Base-by-base conservation (phyloP, 2,329 filamentous ascomycete species). In the Pseudogymnoascus sp. region DNA sequence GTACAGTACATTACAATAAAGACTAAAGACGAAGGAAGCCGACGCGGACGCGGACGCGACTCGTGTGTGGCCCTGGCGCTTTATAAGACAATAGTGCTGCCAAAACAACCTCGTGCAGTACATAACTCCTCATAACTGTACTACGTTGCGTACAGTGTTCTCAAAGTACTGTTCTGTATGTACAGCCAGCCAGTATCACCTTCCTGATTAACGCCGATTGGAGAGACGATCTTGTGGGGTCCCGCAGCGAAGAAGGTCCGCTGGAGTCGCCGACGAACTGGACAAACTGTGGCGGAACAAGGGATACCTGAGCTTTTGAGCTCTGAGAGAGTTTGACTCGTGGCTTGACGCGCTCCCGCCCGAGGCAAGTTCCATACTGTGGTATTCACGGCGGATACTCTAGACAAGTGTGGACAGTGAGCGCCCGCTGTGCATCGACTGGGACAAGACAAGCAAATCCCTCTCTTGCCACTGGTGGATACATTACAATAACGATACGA, bases 201-300 rank as follows among this genome's bases (percentile, higher is more conserved):
- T 56, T 56, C 50, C 50, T 56, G 10, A 56, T 56, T 56, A 56
- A 56, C 50, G 50, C 50, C 50, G 50, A 56, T 56, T 56, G 50
- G 50, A 56, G 50, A 56, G 28, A 18, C 50, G 50, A 56, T 56
- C 50, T 56, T 56, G 50, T 56, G 50, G 50, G 50, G 50, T 56
- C 50, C 50, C 50, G 50, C 28, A 18, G 28, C 50, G 28, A 56
- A 56, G 50, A 56, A 56, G 28, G 28, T 56, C 50, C 50, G 50
- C 5, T 56, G 50, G 50, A 56, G 8, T 56, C 50, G 50, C 50
- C 50, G 50, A 56, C 50, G 50, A 56, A 56, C 28, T 56, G 50
- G 50, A 34, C 50, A 56, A 56, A 56, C 50, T 56, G 50, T 56
- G 50, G 50, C 50, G 50, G 44, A 28, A 56, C 50, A 34, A 56